A percentile compares a stretch with the other conserved stretches of the same genome.
These are phyloP conservation scores for Bondarzewia mesenterica DNA, from an alignment of 1,284 basidiomycete species.

Conservation along the genomic window DNA sequence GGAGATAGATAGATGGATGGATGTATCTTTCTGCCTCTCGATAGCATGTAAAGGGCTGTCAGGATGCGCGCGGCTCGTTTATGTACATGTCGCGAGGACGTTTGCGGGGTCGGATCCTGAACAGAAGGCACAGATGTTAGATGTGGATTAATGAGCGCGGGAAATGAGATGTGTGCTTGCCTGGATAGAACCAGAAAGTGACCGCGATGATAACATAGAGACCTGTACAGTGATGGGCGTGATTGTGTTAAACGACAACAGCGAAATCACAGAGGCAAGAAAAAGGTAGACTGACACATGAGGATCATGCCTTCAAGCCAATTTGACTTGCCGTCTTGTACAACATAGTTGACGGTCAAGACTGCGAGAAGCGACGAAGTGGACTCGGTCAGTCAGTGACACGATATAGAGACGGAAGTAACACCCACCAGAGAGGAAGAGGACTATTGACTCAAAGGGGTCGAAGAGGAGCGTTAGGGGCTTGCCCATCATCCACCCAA, in stretches of 20 bases:
- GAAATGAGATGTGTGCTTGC: constrained; percentile 12
- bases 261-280: too few species aligned
- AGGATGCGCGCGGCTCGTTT: too few species aligned
- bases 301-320: constrained; percentile 74
- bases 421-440: constrained; percentile 27
- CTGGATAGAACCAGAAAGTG: constrained; percentile 64
- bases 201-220: constrained; percentile 59
- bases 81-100: constrained; percentile 5
- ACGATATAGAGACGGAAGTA: constrained; percentile 26
- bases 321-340: constrained; percentile 80
- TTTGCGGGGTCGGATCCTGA: constrained; percentile 9
- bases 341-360: constrained; percentile 75
- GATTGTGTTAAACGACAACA: not conserved
- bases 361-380: constrained; percentile 32
- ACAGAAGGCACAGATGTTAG: too few species aligned
- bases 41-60: too few species aligned
- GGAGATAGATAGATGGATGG: too few species aligned
- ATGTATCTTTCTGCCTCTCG: too few species aligned
- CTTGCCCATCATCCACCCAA: constrained; percentile 60
- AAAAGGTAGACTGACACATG: constrained; percentile 41
- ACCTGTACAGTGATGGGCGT: constrained; percentile 26
- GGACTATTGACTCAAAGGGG: constrained; percentile 57
- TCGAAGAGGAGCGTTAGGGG: constrained; percentile 60
- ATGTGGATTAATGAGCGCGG: too few species aligned
- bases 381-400: constrained; percentile 8